Evolutionary conservation across 208 protist genomes (phyloP).

Genomic region (Wallacemonas sp.): DNA sequence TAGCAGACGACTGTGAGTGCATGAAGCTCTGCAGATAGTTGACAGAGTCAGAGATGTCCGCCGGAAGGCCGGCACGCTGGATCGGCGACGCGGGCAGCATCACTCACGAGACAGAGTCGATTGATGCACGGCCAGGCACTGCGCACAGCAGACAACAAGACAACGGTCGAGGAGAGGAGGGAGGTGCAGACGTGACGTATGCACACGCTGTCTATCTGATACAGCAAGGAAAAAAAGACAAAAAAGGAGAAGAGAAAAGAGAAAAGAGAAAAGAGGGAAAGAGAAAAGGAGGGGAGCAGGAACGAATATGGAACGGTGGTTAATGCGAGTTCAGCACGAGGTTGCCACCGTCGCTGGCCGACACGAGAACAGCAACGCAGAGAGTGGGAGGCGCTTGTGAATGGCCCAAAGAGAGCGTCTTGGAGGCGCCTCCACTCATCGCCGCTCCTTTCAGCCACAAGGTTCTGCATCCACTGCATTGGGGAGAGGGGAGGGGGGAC

Average conservation of each 20-base stretch:
- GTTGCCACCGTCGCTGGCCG: too few species aligned
- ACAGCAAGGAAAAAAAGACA: background rate
- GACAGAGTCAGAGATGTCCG: conserved; percentile 6
- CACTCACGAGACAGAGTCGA: background rate
- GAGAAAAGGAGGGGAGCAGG: conserved; percentile 3
- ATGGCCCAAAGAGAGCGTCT: too few species aligned
- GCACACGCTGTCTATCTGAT: background rate
- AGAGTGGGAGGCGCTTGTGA: too few species aligned
- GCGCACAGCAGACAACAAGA: background rate
- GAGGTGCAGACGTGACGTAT: background rate
- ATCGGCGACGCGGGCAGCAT: background rate
- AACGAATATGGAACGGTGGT: too few species aligned
- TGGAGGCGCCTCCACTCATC: too few species aligned
- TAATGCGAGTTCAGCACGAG: too few species aligned
- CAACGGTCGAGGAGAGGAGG: background rate
- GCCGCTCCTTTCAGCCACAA: too few species aligned
- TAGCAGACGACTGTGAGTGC: background rate
- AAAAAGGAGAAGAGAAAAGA: background rate
- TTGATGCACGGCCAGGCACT: background rate
- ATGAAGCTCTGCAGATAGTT: conserved; percentile 10
- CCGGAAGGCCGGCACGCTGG: background rate
- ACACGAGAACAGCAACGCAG: too few species aligned
- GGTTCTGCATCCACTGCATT: too few species aligned
- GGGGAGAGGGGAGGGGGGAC: too few species aligned
- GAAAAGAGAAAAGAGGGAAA: background rate